Base-by-base conservation (phyloP, 1,139 yeast genomes). In the Geotrichum reessii region DNA sequence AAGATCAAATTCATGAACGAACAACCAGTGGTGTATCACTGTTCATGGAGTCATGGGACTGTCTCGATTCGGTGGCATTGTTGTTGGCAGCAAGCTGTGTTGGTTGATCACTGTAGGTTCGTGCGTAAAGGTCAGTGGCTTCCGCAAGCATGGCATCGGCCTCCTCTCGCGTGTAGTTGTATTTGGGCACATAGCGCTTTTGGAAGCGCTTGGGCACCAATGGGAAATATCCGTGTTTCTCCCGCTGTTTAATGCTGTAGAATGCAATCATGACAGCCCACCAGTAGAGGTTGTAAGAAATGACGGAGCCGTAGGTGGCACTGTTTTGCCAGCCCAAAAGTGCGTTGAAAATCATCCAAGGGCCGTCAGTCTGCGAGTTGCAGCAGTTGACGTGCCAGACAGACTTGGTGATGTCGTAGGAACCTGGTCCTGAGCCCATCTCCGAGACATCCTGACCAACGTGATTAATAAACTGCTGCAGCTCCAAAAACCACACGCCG, bases 351-450 rank as follows among this genome's bases (percentile, higher is more conserved):
- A 91, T 83, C 82, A 87, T 95, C 96, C 96, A 91, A 76, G 95
- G 95, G 62, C 88, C 85, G 71, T 90, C 96, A 54, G 79, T 79
- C 73, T 85, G 88, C 44, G 96, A 95, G 75, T 89, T 90, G 77
- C 97, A 91, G 76, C 97, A 91, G 78, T 91, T 90, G 63, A 91
- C 92, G 73, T 91, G 97, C 90, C 96, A 91, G 19, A 91, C 96
- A 9, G 89, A 75, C 68, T 81, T 80, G 60, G 78, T 69, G 66
- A 90, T 82, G 72, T 91, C 86, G 73, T 91, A 91, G 51, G 96
- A 85, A 69, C 97, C 97, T 54, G 95, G 92, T 66, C 97, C 97
- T 55, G 88, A 82, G 66, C 97, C 97, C 66, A 79, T 76, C 75
- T 91, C 97, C 50, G 93, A 78, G 47, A 95, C 95, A 75, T 91